A percentile compares a stretch with the other conserved stretches of the same genome.
These are phyloP conservation scores for Ogataea allantospora DNA, from an alignment of 805 yeast genomes.

Conservation along the genomic window DNA sequence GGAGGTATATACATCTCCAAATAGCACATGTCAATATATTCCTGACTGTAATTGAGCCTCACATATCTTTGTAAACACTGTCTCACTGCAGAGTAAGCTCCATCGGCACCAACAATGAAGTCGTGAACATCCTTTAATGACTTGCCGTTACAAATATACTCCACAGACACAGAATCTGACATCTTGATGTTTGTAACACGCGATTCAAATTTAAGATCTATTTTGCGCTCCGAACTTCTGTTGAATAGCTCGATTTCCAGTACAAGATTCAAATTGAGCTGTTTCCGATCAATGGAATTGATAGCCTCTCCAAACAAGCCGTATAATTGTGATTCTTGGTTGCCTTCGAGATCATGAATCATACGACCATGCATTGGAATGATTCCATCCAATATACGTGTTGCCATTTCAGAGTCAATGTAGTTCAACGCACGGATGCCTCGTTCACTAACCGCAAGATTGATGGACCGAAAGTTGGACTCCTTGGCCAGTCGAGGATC, in stretches of 20 bases:
- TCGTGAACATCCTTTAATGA: constrained; percentile 39
- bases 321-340: constrained; percentile 65
- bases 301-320: constrained; percentile 82
- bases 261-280: constrained; percentile 62
- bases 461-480: constrained; percentile 61
- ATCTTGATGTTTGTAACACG: constrained; percentile 49
- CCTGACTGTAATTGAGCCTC: constrained; percentile 70
- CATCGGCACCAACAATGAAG: constrained; percentile 81
- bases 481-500: constrained; percentile 53
- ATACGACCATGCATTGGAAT: constrained; percentile 89
- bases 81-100: constrained; percentile 74
- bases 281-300: constrained; percentile 78
- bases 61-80: constrained; percentile 61
- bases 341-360: constrained; percentile 73
- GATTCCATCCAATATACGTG: constrained; percentile 52
- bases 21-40: constrained; percentile 81
- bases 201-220: constrained; percentile 51
- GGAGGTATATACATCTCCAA: constrained; percentile 78
- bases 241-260: constrained; percentile 51
- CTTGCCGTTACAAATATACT: constrained; percentile 7
- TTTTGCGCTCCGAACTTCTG: constrained; percentile 16
- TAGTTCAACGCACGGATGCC: constrained; percentile 70
- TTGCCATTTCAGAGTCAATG: constrained; percentile 60
- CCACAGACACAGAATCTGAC: constrained; percentile 16
- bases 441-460: constrained; percentile 82